Evolutionary conservation across 1,139 yeast species (phyloP).

Genomic region (Meyerozyma guilliermondii): DNA sequence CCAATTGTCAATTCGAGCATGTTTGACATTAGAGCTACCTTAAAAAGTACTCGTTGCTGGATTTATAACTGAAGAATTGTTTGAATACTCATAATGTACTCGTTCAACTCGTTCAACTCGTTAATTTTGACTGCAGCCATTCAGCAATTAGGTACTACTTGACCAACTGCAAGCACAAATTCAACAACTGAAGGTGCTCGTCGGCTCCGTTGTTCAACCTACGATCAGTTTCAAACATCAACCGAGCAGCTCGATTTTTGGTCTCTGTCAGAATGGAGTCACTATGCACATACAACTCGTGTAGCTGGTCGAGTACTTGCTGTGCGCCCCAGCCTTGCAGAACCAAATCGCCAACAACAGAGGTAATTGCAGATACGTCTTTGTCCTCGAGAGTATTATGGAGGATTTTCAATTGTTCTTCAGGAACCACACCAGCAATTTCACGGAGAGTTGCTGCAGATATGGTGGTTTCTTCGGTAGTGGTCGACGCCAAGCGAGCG

Average conservation of each 20-base stretch:
- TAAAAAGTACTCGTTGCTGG: too few relatives aligned
- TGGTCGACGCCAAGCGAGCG: conserved; percentile 49
- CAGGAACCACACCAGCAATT: conserved; percentile 82
- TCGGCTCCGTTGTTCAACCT: conserved; percentile 82
- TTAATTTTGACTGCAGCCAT: too few relatives aligned
- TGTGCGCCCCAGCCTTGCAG: conserved; percentile 86
- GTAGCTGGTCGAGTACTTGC: conserved; percentile 74
- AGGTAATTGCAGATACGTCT: conserved; percentile 32
- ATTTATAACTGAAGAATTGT: too few relatives aligned
- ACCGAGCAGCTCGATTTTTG: conserved; percentile 60
- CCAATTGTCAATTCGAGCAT: too few relatives aligned
- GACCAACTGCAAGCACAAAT: conserved; percentile 53
- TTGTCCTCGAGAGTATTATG: conserved; percentile 35
- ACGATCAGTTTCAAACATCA: conserved; percentile 72
- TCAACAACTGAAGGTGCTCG: conserved; percentile 80
- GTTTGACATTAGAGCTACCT: too few relatives aligned
- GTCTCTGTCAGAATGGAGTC: conserved; percentile 48
- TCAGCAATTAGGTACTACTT: too few relatives aligned
- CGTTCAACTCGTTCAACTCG: too few relatives aligned
- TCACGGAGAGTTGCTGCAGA: conserved; percentile 53
- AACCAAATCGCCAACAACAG: conserved; percentile 49
- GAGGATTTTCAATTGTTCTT: conserved; percentile 41
- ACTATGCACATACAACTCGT: conserved; percentile 62
- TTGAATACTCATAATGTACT: too few relatives aligned
- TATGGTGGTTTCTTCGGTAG: conserved; percentile 20